Evolutionary conservation across 2,329 filamentous ascomycete genomes (phyloP).

Genomic region (Hymenoscyphus fructigenus): DNA sequence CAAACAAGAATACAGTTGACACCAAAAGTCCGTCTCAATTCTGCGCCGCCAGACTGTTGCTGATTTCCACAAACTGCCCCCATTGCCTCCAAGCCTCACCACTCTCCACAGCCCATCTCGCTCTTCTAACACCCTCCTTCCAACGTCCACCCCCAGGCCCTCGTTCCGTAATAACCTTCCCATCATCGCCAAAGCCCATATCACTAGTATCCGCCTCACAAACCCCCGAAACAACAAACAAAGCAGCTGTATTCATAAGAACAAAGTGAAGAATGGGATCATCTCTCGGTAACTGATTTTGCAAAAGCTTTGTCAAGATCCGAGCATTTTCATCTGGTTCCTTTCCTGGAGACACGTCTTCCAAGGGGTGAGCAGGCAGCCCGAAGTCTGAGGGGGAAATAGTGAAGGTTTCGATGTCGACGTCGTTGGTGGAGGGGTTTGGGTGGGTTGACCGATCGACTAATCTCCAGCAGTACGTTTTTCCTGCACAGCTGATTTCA

Average conservation of each 20-base stretch:
- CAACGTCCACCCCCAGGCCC: slow-evolving; percentile 85
- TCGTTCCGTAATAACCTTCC: slow-evolving; percentile 74
- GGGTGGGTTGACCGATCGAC: slow-evolving; percentile 46
- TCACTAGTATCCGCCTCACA: slow-evolving; percentile 79
- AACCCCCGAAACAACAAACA: slow-evolving; percentile 82
- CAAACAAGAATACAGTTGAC: too few species aligned
- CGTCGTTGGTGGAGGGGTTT: slow-evolving; percentile 40
- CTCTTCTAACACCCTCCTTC: slow-evolving; percentile 90
- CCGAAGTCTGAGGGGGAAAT: slow-evolving; percentile 87
- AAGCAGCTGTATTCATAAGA: slow-evolving; percentile 85
- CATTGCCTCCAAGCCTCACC: slow-evolving; percentile 84
- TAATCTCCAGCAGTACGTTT: slow-evolving; percentile 86
- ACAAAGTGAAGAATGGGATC: slow-evolving; percentile 92
- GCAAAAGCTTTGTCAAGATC: slow-evolving; percentile 76
- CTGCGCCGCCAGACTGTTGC: slow-evolving; percentile 28
- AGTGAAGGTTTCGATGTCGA: slow-evolving; percentile 72
- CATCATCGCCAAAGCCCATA: slow-evolving; percentile 80
- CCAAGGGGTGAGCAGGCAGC: slow-evolving; percentile 69
- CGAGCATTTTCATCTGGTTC: slow-evolving; percentile 83
- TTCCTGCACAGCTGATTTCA: slow-evolving; percentile 88
- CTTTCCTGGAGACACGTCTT: slow-evolving; percentile 79
- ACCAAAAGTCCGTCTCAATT: neutral
- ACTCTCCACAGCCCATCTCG: slow-evolving; percentile 83
- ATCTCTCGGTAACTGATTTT: slow-evolving; percentile 68
- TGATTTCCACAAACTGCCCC: slow-evolving; percentile 79